A percentile compares a stretch with the other conserved stretches of the same genome.
Evolutionary conservation across 2,329 filamentous ascomycete species (phyloP).

Genomic region (Pseudocercospora ulei): DNA sequence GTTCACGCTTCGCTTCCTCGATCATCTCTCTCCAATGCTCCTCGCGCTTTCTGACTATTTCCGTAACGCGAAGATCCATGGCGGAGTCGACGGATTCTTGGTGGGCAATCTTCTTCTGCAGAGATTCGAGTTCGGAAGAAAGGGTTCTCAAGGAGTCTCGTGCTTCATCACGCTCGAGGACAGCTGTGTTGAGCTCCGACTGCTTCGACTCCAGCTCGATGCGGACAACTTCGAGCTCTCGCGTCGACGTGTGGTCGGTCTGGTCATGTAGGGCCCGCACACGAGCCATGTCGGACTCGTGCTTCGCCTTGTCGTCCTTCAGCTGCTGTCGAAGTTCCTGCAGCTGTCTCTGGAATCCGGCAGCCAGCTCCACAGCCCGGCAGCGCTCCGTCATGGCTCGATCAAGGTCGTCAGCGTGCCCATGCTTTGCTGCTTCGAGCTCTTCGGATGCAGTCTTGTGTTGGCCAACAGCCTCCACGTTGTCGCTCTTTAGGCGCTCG

Average conservation of each 20-base stretch:
- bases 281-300: slow-evolving; percentile 22
- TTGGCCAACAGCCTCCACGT: slow-evolving; percentile 16
- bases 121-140: slow-evolving; percentile 8
- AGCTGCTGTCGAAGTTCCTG: slow-evolving; percentile 25
- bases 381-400: slow-evolving; percentile 19
- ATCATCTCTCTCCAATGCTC: slow-evolving; percentile 22
- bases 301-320: slow-evolving; percentile 20
- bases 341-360: slow-evolving; percentile 21
- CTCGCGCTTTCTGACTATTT: slow-evolving; percentile 24
- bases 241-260: slow-evolving; percentile 12
- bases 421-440: slow-evolving; percentile 16
- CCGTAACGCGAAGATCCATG: slow-evolving; percentile 23
- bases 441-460: slow-evolving; percentile 15
- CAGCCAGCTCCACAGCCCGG: slow-evolving; percentile 22
- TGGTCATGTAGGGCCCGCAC: slow-evolving; percentile 17
- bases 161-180: slow-evolving; percentile 27
- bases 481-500: slow-evolving; percentile 16
- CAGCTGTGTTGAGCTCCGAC: slow-evolving; percentile 24
- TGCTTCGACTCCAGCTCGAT: slow-evolving; percentile 23
- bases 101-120: slow-evolving; percentile 14
- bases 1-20: slow-evolving; percentile 28
- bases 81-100: slow-evolving; percentile 23
- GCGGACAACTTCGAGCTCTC: slow-evolving; percentile 19
- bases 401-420: slow-evolving; percentile 18
- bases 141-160: slow-evolving; percentile 19